Percentiles rank a stretch among this genome's conserved stretches.
These are phyloP conservation scores for Chlorella sp. DNA, from an alignment of 139 green algal species.

Conservation along the genomic window DNA sequence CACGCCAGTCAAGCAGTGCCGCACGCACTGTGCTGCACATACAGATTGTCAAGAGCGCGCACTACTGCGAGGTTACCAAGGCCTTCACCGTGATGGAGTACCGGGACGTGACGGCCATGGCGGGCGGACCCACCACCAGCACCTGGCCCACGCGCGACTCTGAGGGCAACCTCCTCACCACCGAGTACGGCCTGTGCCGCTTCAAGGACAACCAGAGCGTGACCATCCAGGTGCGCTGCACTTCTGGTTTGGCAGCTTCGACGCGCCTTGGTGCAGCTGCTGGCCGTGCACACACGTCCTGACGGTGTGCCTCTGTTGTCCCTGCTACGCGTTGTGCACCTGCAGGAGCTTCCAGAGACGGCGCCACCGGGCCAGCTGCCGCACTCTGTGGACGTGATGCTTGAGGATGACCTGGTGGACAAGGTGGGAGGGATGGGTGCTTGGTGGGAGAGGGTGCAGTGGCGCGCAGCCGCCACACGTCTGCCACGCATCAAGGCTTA, in stretches of 20 bases:
- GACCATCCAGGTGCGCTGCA: conserved; percentile 2
- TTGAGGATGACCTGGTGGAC: conserved; percentile 38
- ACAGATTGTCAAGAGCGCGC: conserved; percentile 65
- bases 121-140: conserved; percentile 42
- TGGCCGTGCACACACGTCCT: no score
- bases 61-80: conserved; percentile 81
- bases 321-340: no score
- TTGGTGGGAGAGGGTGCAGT: no score
- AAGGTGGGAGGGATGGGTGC: no score
- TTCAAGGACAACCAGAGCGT: conserved; percentile 86
- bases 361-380: conserved; percentile 93
- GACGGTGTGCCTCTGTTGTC: no score
- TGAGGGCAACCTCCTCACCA: conserved; percentile 79
- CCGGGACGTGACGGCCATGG: conserved; percentile 80
- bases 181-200: conserved; percentile 90
- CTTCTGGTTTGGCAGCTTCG: no score
- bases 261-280: no score
- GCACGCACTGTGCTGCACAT: no score
- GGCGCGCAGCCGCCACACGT: no score
- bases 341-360: conserved; percentile 96
- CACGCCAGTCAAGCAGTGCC: no score
- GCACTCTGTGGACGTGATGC: conserved; percentile 46
- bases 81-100: conserved; percentile 76
- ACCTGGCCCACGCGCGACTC: not conserved
- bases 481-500: no score